A percentile compares a stretch with the other conserved stretches of the same genome.
Conservation (phyloP, 140 eudicot species). For the Stevia rebaudiana region DNA sequence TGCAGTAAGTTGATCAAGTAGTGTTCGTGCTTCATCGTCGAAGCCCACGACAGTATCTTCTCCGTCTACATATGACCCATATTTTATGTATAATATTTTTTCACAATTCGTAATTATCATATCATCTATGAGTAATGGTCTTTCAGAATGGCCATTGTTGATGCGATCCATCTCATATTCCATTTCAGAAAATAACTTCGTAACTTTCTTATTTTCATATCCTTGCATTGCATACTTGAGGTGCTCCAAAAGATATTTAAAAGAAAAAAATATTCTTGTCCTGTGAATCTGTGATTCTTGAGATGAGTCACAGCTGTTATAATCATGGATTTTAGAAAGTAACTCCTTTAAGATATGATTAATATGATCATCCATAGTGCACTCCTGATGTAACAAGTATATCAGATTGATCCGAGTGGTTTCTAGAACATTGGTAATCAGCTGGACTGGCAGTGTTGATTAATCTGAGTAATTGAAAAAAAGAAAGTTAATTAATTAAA, state of each 20-base stretch:
- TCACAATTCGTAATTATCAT: neutral
- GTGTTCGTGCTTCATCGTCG: neutral
- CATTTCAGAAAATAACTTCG: neutral
- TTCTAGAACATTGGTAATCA: too few species aligned
- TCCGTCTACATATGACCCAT: neutral
- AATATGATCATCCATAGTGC: neutral
- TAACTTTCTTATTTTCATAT: neutral
- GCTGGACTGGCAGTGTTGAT: too few species aligned
- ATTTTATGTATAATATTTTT: neutral
- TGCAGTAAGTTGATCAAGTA: conserved; percentile 11
- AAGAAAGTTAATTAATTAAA: too few species aligned
- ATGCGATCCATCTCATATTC: neutral
- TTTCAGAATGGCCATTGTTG: neutral
- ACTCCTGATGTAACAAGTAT: neutral
- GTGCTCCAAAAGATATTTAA: neutral
- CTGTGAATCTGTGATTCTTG: neutral
- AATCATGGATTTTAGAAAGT: neutral
- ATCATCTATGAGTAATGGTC: neutral
- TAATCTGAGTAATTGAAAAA: too few species aligned
- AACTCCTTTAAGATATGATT: neutral
- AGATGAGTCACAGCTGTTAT: neutral
- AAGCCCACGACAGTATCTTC: conserved; percentile 20
- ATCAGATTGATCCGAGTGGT: neutral
- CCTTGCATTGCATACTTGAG: neutral
- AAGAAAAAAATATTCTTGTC: too few species aligned